Base-by-base conservation (phyloP, 1,284 basidiomycete genomes). In the Austroboletus niveus region DNA sequence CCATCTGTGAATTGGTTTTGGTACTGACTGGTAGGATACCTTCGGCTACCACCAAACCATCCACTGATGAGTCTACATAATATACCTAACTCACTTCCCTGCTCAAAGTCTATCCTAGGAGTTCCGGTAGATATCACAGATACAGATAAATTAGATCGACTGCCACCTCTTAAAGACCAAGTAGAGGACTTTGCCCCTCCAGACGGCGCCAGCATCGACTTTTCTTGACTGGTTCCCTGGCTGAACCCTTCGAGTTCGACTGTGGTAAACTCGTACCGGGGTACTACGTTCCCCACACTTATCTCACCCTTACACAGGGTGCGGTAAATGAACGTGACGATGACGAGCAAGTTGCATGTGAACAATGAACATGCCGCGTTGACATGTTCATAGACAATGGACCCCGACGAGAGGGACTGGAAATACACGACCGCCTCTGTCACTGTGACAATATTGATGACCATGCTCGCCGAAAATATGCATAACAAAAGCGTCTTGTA, bases 271-370 rank as follows among this genome's bases (percentile, higher is more conserved):
- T 53, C 48, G 12, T 49, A 35, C 8, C 10, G 24, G 27, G 5
- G 42, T 8, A 24, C 31, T 2, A 53, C 41, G 8, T 48, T 43
- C 1, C 53, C 59, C 0, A 55, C 22, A 24, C 43, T 45, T 6
- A 27, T 7, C n/a, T 45, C 35, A 8, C 38, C 49, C 27, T 34
- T 52, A 45, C 42, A 46, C 20, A 55, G 29, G 20, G 57, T 22
- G 34, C 63, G 65, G 32, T 59, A 69, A 22, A 57, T 36, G 32
- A 60, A 64, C 10, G 56, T 57, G 36, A 55, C 55, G 31, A 69
- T 66, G 20, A 69, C 65, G 1, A 65, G 52, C 41, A 66, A 12
- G 45, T 66, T 69, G 41, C 67, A 66, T 9, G 59, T 57, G 38
- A 69, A 49, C 49, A 66, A 27, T 9, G 64, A 57, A 40, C 66